Percentiles rank a stretch among this genome's conserved stretches.
phyloP scores from a whole-genome alignment of 257 asterid genomes.

The Nemophila menziesii region DNA sequence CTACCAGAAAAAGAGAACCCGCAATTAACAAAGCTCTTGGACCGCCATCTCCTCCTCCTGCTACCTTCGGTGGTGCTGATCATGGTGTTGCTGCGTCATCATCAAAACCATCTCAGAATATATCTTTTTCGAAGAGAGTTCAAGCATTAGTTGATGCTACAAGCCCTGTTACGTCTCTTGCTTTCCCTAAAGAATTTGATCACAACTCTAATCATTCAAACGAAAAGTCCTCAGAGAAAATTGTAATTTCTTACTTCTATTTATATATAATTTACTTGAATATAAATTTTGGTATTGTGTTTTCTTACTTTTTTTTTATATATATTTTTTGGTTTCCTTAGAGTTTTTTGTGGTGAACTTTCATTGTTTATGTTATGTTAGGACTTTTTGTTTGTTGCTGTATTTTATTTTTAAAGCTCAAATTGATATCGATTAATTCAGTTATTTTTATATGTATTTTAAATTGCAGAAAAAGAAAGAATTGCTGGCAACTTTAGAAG shows the following conservation, averaged over 20 bases:
- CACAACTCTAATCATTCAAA: slow-evolving; percentile 19
- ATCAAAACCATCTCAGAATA: too few species aligned
- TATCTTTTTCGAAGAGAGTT: background rate
- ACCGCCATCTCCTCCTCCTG: background rate
- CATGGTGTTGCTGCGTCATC: background rate
- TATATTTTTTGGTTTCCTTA: too few species aligned
- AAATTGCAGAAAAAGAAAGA: slow-evolving; percentile 33
- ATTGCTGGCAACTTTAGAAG: slow-evolving; percentile 18
- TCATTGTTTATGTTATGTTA: too few species aligned
- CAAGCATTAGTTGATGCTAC: slow-evolving; percentile 16
- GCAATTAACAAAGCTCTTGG: background rate
- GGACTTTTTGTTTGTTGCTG: too few species aligned
- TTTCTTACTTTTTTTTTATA: too few species aligned
- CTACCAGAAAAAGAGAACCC: slow-evolving; percentile 7
- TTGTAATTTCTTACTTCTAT: slow-evolving; percentile 32
- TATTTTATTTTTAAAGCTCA: too few species aligned
- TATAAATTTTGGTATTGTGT: too few species aligned
- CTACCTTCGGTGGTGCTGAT: background rate
- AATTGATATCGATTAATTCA: too few species aligned
- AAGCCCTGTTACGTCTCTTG: slow-evolving; percentile 54
- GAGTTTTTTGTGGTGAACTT: background rate
- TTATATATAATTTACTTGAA: too few species aligned
- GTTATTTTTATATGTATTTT: background rate
- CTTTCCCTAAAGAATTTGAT: slow-evolving; percentile 45
- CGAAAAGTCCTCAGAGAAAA: slow-evolving; percentile 15